Percentiles rank a stretch among this genome's conserved stretches.
phyloP scores from a whole-genome alignment of 1,284 basidiomycete genomes.

The Mycosarcoma mackinlayi region DNA sequence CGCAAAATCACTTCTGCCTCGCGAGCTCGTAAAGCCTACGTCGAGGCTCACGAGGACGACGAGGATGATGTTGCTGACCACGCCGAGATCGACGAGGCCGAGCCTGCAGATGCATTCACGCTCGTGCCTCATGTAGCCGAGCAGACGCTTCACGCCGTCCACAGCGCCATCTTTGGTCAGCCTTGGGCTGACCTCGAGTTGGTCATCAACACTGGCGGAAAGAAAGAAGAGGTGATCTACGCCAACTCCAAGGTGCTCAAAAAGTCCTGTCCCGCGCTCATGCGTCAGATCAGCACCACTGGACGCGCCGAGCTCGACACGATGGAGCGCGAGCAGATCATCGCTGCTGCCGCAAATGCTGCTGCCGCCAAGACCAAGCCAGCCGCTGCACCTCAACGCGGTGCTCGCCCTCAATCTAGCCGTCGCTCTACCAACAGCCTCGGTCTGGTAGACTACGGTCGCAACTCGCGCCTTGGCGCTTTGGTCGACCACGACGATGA shows the following conservation, averaged over 20 bases:
- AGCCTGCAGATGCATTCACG: conserved; percentile 29
- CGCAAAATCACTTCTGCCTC: conserved; percentile 7
- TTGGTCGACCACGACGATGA: conserved; percentile 3
- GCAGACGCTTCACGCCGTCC: conserved; percentile 43
- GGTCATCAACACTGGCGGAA: conserved; percentile 25
- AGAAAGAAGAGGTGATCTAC: conserved; percentile 36
- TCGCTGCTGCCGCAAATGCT: conserved; percentile 10
- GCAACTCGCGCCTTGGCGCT: conserved; percentile 17
- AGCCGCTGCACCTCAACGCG: conserved; percentile 3
- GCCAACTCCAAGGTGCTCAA: conserved; percentile 38
- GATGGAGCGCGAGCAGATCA: conserved; percentile 31
- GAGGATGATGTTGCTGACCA: conserved; percentile 12
- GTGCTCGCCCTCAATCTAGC: conserved; percentile 12
- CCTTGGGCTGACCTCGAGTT: conserved; percentile 45
- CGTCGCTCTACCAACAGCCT: conserved; percentile 33
- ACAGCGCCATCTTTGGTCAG: conserved; percentile 39
- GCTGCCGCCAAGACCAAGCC: conserved; percentile 13
- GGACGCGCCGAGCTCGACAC: conserved; percentile 35
- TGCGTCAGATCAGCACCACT: conserved; percentile 32
- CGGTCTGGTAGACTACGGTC: conserved; percentile 21
- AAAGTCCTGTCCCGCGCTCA: conserved; percentile 33
- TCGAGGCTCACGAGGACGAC: conserved; percentile 14
- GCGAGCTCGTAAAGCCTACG: conserved; percentile 12
- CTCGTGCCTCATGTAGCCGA: conserved; percentile 41
- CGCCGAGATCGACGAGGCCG: conserved; percentile 30